Evolutionary conservation across 805 yeast species (phyloP).

Genomic region (Candida easanensis): DNA sequence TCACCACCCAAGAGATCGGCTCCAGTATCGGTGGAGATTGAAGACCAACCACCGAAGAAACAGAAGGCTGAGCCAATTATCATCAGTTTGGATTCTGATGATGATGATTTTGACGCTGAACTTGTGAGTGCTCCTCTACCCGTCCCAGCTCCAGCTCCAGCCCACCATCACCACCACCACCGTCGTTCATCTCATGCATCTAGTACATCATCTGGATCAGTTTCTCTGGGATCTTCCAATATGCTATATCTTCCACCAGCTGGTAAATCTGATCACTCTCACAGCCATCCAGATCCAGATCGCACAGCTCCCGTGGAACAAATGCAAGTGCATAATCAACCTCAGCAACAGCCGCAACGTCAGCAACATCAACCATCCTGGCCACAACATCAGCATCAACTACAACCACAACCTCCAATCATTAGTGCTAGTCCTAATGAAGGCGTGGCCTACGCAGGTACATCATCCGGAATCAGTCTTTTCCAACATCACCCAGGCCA

Average conservation of each 20-base stretch:
- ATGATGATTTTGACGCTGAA: slow-evolving; percentile 13
- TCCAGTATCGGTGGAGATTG: neutral
- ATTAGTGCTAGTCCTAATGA: too few relatives aligned
- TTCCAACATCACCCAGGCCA: too few relatives aligned
- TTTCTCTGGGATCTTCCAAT: too few relatives aligned
- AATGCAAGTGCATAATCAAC: too few relatives aligned
- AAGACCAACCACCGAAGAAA: neutral
- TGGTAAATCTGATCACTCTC: too few relatives aligned
- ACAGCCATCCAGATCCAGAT: too few relatives aligned
- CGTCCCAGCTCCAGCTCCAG: neutral
- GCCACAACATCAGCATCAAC: neutral
- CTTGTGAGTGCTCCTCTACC: neutral
- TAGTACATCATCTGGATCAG: too few relatives aligned
- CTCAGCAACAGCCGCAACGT: neutral
- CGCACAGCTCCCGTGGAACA: too few relatives aligned
- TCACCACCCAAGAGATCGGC: neutral
- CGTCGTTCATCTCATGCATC: neutral
- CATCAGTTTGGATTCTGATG: slow-evolving; percentile 21
- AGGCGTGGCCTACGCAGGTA: too few relatives aligned
- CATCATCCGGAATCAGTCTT: too few relatives aligned
- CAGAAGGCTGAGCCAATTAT: slow-evolving; percentile 9
- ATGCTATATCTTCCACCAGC: too few relatives aligned
- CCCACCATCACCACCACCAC: neutral
- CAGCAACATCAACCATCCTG: neutral
- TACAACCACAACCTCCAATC: neutral